These are phyloP conservation scores for Paraphoma chrysanthemicola DNA, from an alignment of 2,329 filamentous ascomycete genomes.

Conservation along the genomic window DNA sequence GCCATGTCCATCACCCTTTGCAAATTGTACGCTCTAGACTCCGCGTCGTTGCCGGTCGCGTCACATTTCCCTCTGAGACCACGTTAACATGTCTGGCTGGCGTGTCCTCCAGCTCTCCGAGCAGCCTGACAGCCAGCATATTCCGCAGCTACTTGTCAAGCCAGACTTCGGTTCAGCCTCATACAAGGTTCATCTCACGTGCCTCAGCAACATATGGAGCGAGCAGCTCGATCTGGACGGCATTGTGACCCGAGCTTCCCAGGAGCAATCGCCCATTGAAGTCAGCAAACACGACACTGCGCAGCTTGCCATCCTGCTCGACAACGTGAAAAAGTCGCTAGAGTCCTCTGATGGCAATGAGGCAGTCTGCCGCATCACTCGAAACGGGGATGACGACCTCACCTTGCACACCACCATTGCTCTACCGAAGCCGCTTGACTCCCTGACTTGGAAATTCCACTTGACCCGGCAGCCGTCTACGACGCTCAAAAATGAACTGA, in stretches of 20 bases:
- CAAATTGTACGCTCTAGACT: neutral
- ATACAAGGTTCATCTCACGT: conserved; percentile 73
- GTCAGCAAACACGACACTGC: conserved; percentile 69
- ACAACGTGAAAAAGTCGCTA: conserved; percentile 64
- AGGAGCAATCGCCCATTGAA: conserved; percentile 74
- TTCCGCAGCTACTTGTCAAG: conserved; percentile 71
- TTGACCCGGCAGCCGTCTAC: conserved; percentile 54
- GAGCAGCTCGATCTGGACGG: conserved; percentile 68
- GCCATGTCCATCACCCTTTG: neutral
- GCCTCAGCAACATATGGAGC: conserved; percentile 76
- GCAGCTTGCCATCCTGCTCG: conserved; percentile 72
- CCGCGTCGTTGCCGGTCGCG: neutral
- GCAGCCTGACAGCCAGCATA: conserved; percentile 21
- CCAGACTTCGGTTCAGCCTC: conserved; percentile 60
- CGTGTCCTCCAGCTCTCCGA: conserved; percentile 37
- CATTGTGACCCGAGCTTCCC: conserved; percentile 68
- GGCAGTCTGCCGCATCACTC: conserved; percentile 45
- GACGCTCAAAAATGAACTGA: conserved; percentile 57
- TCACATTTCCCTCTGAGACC: neutral
- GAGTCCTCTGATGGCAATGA: conserved; percentile 47
- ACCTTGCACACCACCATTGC: conserved; percentile 64
- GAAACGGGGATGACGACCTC: conserved; percentile 45
- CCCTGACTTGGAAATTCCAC: conserved; percentile 70
- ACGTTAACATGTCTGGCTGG: conserved; percentile 42
- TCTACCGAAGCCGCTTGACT: conserved; percentile 67